phyloP scores from a whole-genome alignment of 2,329 filamentous ascomycete species.

The Aureobasidium sp. region DNA sequence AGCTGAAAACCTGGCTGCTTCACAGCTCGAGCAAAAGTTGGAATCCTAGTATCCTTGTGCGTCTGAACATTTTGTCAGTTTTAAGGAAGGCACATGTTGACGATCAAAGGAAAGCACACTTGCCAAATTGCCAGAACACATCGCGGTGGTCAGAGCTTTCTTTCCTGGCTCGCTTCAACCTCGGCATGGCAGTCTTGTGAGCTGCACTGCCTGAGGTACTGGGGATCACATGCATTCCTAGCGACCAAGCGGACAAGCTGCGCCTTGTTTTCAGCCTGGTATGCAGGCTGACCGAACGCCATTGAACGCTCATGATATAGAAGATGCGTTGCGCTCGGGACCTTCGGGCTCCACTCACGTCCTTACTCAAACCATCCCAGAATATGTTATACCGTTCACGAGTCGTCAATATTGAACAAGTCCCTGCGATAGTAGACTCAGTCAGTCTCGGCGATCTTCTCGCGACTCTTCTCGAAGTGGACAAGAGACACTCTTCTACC shows the following conservation, averaged over 20 bases:
- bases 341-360: not conserved
- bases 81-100: too few relatives aligned
- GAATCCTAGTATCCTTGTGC: not conserved
- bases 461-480: not conserved
- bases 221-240: not conserved
- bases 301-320: not conserved
- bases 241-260: not conserved
- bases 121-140: not conserved
- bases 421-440: not conserved
- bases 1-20: not conserved
- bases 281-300: not conserved
- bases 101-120: not conserved
- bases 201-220: not conserved
- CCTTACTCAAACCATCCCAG: not conserved
- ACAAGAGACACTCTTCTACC: not conserved
- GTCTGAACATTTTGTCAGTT: too few relatives aligned
- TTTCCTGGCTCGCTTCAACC: too few relatives aligned
- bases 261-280: not conserved
- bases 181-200: too few relatives aligned
- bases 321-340: not conserved
- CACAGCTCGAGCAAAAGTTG: not conserved
- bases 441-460: not conserved
- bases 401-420: not conserved
- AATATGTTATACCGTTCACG: not conserved
- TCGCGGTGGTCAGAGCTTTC: not conserved